Evolutionary conservation across 225 moss, liverwort and hornwort species (phyloP), one percentile per base, ranked within the genome.

Genomic region (Anthoceros angustus): DNA sequence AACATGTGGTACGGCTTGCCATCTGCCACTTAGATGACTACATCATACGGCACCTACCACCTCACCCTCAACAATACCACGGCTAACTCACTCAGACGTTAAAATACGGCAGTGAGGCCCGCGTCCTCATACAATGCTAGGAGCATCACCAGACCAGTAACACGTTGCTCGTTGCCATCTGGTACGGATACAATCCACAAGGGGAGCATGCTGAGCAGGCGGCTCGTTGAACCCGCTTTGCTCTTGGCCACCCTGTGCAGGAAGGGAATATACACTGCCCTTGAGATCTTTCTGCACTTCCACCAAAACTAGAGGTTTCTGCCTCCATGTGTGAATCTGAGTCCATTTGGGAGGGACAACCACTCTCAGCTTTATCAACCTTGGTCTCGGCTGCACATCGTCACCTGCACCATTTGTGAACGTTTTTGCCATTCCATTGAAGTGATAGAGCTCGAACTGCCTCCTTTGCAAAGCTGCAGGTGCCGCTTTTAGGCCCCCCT

Each of bases 291-390:
- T 91, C 41, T 66, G 86, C 62, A 86, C 90, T 72, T 88, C 94
- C 62, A 88, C 85, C 25, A 88, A 77, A 25, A 83, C 85, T 8
- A 32, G 32, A 32, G 32, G 32, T 32, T 32, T 32, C 32, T 32
- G 32, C 32, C 32, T 32, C 32, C 32, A 32, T 32, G 32, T 32
- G 32, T 32, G 80, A 83, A 40, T 98, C 92, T 0, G 89, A 38
- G 92, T 98, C 98, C 98, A 98, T 65, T 98, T 98, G 50, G 98
- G 98, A 67, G 98, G 98, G 32, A 98, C 98, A 39, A 81, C 81
- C 42, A 98, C 92, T 38, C 85, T 80, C 46, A 98, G 64, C 72
- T 75, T 87, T 12, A 84, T 89, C 65, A 92, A 68, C 66, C 80
- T 82, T 0, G 98, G 98, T 64, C 81, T 85, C 69, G 86, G 92